Evolutionary conservation across 768 basidiomycete genomes (phyloP), one percentile per base, ranked within the genome.

Genomic region (Hygrocybe coccinea): DNA sequence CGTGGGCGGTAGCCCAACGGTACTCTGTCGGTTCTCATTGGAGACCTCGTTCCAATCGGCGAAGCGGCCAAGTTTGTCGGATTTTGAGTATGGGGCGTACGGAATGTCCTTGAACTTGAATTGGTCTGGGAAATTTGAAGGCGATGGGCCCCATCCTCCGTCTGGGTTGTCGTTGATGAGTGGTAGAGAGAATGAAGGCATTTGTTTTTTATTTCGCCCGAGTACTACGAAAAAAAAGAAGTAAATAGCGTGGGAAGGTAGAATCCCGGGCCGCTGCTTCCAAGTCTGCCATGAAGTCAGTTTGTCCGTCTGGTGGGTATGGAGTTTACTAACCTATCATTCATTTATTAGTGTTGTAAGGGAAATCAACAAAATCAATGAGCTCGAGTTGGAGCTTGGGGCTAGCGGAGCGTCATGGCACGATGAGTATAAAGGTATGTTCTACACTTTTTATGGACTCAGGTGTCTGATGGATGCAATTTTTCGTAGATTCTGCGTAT

Each of bases 21-120:
- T 71, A 36, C 77, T 63, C 66, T 85, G 83, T 46, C 86, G 82
- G 59, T 71, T 77, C 65, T 89, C 86, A 50, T 79, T 67, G 29
- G 85, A 79, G 22, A 83, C 72, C 68, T 92, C 90, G 71, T 92
- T 91, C 95, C 95, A 99, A 76, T 99, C 95, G 47, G 95, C 95
- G 66, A 99, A 90, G 52, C 95, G 87, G 52, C 92, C 93, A 54
- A 99, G 86, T 72, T 97, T 97, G 79, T 99, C 97, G 36, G 91
- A 86, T 83, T 99, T 99, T 74, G 93, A 93, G 80, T 91, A 98
- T 4, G 95, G 95, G 1, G 95, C 95, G 67, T 98, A 99, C 45
- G 97, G 97, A 57, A 98, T 97, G 64, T 97, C 97, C 72, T 91
- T 93, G 81, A 97, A 97, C 74, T 95, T 94, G 76, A 95, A 97